Evolutionary conservation across 75 land plant genomes (phyloP).

Genomic region (Sequoiadendron giganteum): DNA sequence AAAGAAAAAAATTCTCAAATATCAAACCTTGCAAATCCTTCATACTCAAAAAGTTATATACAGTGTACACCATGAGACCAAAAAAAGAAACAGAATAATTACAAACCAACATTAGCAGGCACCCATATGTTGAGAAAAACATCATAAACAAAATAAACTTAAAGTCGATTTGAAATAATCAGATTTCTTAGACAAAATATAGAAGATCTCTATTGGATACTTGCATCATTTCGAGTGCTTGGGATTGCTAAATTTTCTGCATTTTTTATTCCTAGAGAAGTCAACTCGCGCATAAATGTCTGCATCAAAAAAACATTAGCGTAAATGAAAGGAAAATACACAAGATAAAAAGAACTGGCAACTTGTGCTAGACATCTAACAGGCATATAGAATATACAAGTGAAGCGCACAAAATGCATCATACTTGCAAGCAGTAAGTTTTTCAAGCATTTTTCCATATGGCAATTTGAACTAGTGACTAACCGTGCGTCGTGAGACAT

Average conservation of each 20-base stretch:
- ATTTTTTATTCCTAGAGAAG: conserved; percentile 88
- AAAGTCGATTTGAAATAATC: neutral
- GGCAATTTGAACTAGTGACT: conserved; percentile 13
- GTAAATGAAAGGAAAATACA: neutral
- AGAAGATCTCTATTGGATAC: conserved; percentile 19
- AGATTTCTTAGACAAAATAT: neutral
- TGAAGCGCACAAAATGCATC: neutral
- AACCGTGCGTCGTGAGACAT: conserved; percentile 86
- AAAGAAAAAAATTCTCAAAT: neutral
- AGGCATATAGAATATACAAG: neutral
- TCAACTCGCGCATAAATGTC: conserved; percentile 90
- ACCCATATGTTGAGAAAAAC: neutral
- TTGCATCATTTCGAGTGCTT: conserved; percentile 94
- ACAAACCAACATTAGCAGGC: neutral
- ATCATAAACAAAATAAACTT: neutral
- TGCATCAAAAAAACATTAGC: conserved; percentile 15
- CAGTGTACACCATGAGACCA: neutral
- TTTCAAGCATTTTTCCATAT: neutral
- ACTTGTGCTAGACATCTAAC: neutral
- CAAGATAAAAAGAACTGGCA: neutral
- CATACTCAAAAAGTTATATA: neutral
- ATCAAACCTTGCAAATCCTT: neutral
- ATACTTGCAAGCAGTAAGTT: neutral
- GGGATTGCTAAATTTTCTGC: conserved; percentile 95
- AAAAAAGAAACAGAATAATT: neutral